Base-by-base conservation (phyloP, 73 alveolate genomes). In the Loxodes magnus region DNA sequence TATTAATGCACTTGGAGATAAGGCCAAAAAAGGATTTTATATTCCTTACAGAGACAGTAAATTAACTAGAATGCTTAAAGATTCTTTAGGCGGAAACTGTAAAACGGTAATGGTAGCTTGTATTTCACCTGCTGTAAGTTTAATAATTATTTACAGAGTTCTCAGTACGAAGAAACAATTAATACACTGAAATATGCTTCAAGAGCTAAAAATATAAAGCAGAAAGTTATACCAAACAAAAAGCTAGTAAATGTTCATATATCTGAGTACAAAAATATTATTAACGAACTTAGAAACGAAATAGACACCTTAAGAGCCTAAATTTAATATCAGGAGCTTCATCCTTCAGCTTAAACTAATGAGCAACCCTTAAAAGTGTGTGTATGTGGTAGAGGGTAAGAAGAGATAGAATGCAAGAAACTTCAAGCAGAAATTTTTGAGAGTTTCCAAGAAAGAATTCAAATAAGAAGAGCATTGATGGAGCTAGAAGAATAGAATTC, bases 41-140 rank as follows among this genome's bases (percentile, higher is more conserved):
- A 84, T 87, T 21, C 94, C 93, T 43, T 87, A 66, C 64, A 68
- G 97, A 50, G 92, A 78, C 50, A 71, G 90, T 0, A 87, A 87
- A 50, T 77, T 87, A 36, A 87, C 97, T 1, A 70, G 97, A 54
- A 33, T 87, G 29, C 69, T 87, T 27, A 84, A 87, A 59, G 94
- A 87, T 43, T 79, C 94, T 4, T 66, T 87, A 12, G 93, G 97
- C 7, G 97, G 97, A 21, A 87, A 87, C 57, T 70, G 79, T 5
- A 62, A 62, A 36, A 87, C 94, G 17, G 75, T 75, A 10, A 79
- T 72, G 92, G 46, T 79, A 48, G 92, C 84, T 2, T 79, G 85
- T 63, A 76, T 82, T 12, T 67, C 87, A 42, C 94, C 94, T 16
- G 55, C 80, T 9, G 53, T 44, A 4, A 62, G 58, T 22, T 51